Conservation (phyloP, 768 basidiomycete species). For the Boletus bicolor region DNA sequence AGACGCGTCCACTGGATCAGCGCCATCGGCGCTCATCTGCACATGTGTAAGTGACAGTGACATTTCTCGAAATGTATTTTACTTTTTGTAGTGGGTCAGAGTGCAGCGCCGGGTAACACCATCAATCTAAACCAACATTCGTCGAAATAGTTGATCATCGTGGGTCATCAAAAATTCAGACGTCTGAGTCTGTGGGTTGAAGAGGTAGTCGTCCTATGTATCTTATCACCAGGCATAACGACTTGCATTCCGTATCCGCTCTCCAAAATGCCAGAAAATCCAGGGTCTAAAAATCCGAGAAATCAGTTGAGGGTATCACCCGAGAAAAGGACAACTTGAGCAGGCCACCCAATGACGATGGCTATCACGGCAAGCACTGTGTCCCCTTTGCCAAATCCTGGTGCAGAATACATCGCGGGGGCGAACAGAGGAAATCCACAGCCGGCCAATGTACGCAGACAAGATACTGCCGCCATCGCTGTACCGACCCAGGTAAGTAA, state of each 20-base stretch:
- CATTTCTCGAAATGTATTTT: too few species aligned
- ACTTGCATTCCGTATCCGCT: conserved; percentile 50
- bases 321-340: conserved; percentile 21
- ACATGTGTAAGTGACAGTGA: too few species aligned
- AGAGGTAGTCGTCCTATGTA: neutral
- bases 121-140: neutral
- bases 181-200: too few species aligned
- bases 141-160: too few species aligned
- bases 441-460: conserved; percentile 61
- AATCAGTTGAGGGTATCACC: conserved; percentile 25
- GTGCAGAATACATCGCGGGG: conserved; percentile 57
- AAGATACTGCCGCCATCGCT: conserved; percentile 66
- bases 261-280: conserved; percentile 45
- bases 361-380: conserved; percentile 60
- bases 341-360: conserved; percentile 60
- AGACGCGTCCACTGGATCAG: too few species aligned
- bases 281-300: conserved; percentile 37
- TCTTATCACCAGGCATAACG: conserved; percentile 31
- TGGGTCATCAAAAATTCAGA: neutral
- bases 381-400: conserved; percentile 70
- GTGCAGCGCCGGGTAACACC: neutral
- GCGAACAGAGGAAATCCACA: conserved; percentile 81
- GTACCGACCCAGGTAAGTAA: neutral
- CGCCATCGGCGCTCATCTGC: too few species aligned
- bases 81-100: too few species aligned